Base-by-base conservation (phyloP, 306 rosid species). In the Fragaria vesca region DNA sequence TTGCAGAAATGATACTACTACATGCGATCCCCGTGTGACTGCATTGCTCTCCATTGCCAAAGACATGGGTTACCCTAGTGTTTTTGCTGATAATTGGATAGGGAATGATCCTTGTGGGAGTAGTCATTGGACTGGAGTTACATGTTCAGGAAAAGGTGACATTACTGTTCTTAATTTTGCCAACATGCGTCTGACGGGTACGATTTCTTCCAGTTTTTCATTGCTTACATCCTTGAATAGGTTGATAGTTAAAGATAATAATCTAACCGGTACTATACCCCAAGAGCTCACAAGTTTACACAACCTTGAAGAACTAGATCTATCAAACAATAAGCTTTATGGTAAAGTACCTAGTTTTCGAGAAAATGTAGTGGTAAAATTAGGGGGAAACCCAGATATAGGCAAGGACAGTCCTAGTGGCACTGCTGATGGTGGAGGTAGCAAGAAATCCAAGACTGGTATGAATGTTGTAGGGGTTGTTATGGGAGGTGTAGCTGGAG, bases 71-170 rank as follows among this genome's bases (percentile, higher is more conserved):
- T 95, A 87, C 69, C 99, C 99, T 11, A 45, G 60, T n/a, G 58
- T 1, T 11, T 87, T 95, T 74, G 97, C 97, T 13, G 58, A 72
- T 2, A 79, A 42, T 78, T 95, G 99, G 97, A 20, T 54, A 28
- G 93, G 92, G 12, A 87, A 95, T 73, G 89, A 93, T 76, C 96
- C 99, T 10, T 95, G 99, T 85, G 20, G 12, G 6, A 24, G 30
- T 6, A 8, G 12, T 58, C 65, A 21, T 38, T 95, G 97, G 95
- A 45, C 6, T 2, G 97, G 97, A 17, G 21, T 95, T 63, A 0
- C 69, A 13, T 95, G 97, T 79, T 11, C 21, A 2, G 78, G 9
- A n/a, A 24, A 24, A 7, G 75, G 75, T 1, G 83, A 87, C 26
- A 78, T 95, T 20, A 63, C 88, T 0, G 42, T 84, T 55, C 72